Conservation (phyloP, 2,329 filamentous ascomycete genomes). For the Neofusicoccum parvum region DNA sequence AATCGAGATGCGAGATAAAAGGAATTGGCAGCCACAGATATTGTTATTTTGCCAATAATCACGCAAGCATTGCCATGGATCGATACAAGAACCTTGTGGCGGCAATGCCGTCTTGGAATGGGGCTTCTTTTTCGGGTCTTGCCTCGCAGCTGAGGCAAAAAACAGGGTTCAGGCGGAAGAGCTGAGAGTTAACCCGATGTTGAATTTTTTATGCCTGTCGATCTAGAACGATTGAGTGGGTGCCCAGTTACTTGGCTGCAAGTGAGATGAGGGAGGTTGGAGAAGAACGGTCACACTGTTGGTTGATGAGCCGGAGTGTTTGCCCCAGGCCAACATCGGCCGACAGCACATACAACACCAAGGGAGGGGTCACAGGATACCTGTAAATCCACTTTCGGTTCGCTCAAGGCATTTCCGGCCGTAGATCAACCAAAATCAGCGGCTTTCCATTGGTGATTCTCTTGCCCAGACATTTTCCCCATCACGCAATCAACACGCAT, state of each 20-base stretch:
- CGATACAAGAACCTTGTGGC: not conserved
- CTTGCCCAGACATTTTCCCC: not conserved
- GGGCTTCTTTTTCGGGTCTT: not conserved
- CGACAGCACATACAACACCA: not conserved
- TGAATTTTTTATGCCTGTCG: not conserved
- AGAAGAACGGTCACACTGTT: not conserved
- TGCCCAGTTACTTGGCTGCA: not conserved
- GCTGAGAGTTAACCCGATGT: not conserved
- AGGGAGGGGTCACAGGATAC: not conserved
- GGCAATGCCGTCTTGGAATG: not conserved
- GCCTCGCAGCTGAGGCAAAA: not conserved
- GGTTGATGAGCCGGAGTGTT: not conserved
- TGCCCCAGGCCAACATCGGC: not conserved
- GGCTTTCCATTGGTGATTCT: not conserved
- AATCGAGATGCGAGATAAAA: conserved; percentile 2
- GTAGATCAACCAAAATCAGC: not conserved
- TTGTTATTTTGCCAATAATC: conserved; percentile 8
- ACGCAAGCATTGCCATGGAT: not conserved
- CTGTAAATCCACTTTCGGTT: not conserved
- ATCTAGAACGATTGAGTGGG: not conserved
- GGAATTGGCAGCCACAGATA: not conserved
- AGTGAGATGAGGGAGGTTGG: not conserved
- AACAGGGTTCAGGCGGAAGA: not conserved
- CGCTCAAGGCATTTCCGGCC: not conserved
- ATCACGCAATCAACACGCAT: conserved; percentile 1